Evolutionary conservation across 129 eudicot species (phyloP), one percentile per base, ranked within the genome.

Genomic region (Helianthus tuberosus): DNA sequence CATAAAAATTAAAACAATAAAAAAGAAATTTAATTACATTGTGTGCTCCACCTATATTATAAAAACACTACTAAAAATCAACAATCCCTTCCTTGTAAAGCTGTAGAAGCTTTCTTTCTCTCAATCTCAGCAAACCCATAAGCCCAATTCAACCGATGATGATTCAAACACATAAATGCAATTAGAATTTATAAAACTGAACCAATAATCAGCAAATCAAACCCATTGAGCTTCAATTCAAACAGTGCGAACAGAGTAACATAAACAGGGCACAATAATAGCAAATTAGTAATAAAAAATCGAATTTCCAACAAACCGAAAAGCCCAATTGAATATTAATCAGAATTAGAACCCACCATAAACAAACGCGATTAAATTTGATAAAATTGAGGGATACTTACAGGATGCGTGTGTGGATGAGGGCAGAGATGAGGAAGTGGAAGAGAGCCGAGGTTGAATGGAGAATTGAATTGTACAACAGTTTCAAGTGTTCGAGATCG

Each of bases 371-470:
- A 74, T 36, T 23, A 27, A 35, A 17, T 20, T 62, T 55, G 4
- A 59, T 20, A 71, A 41, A 9, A 69, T 35, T 54, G 57, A 44
- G 61, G 9, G 47, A 79, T 69, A 81, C 91, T 87, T 73, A 92
- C 97, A 78, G 20, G 93, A 83, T 71, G 82, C 72, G 71, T 64
- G 70, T 16, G 93, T 85, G 36, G 87, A 81, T 2, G 89, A 81
- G 14, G 86, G 79, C 52, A 78, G 73, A 47, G 86, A 69, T 49
- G 88, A 80, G 6, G 90, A 60, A 35, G 68, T 84, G 64, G 96
- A 65, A 68, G 85, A 74, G 72, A 82, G 71, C 78, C 75, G 82
- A 25, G 96, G 82, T 23, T 85, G 91, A 67, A 85, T 43, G 1
- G 93, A 81, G 38, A 85, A 20, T 20, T 20, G 23, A 20, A 20